Evolutionary conservation across 495 filamentous ascomycete genomes (phyloP).

Genomic region (Margaritispora aquatica): DNA sequence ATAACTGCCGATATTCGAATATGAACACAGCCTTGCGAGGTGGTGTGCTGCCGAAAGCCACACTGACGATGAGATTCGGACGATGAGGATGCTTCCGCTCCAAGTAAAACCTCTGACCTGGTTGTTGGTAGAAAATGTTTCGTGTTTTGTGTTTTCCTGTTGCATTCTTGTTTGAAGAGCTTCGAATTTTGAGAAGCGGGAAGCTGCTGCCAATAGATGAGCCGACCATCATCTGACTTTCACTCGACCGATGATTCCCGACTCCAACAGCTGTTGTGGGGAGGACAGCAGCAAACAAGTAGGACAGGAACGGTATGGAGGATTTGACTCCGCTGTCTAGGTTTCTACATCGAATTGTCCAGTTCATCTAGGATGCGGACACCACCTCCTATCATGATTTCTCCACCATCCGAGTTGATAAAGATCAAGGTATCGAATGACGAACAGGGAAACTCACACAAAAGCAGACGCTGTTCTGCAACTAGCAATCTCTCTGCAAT

Average conservation of each 20-base stretch:
- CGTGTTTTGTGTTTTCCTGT: background rate
- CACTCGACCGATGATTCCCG: background rate
- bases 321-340: conserved; percentile 6
- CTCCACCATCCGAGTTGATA: background rate
- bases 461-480: conserved; percentile 3
- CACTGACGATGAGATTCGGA: too few species aligned
- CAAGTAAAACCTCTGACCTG: conserved; percentile 6
- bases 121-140: background rate
- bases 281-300: background rate
- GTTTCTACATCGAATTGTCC: background rate
- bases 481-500: background rate
- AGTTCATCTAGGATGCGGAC: background rate
- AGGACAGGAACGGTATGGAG: background rate
- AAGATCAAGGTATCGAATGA: conserved; percentile 3
- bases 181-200: background rate
- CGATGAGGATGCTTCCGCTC: background rate
- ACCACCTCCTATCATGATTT: background rate
- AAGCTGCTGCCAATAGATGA: background rate
- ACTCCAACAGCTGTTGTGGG: background rate
- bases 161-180: background rate
- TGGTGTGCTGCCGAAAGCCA: too few species aligned
- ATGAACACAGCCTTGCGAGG: conserved; percentile 2
- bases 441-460: background rate
- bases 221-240: conserved; percentile 9
- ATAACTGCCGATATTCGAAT: conserved; percentile 7